Evolutionary conservation across 2,329 filamentous ascomycete species (phyloP).

Genomic region (Penicillium sp.): DNA sequence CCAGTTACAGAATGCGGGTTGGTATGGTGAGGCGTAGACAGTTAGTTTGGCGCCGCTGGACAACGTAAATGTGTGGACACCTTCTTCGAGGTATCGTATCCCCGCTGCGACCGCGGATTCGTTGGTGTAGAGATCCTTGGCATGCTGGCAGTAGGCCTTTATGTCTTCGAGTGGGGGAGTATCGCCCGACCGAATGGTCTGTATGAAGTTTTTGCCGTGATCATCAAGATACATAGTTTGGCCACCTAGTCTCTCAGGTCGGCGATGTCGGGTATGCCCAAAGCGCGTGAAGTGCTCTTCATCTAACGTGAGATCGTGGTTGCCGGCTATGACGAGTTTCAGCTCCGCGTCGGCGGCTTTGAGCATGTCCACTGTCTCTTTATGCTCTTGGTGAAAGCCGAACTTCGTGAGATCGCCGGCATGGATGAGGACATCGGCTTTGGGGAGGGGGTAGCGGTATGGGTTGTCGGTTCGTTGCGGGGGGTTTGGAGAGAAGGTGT

Average conservation of each 20-base stretch:
- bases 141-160: slow-evolving; percentile 20
- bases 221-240: slow-evolving; percentile 19
- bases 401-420: slow-evolving; percentile 55
- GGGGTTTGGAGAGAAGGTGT: slow-evolving; percentile 28
- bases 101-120: slow-evolving; percentile 43
- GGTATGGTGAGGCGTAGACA: slow-evolving; percentile 50
- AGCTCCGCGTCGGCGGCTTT: slow-evolving; percentile 48
- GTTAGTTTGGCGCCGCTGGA: slow-evolving; percentile 46
- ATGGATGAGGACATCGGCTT: slow-evolving; percentile 52
- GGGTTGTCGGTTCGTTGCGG: slow-evolving; percentile 19
- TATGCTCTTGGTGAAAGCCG: slow-evolving; percentile 47
- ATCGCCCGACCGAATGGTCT: slow-evolving; percentile 1
- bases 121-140: slow-evolving; percentile 46
- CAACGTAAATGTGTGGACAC: slow-evolving; percentile 44
- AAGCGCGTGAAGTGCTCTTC: slow-evolving; percentile 41
- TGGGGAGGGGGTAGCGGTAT: slow-evolving; percentile 45
- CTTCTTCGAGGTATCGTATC: slow-evolving; percentile 55
- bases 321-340: slow-evolving; percentile 60
- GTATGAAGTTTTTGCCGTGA: slow-evolving; percentile 7
- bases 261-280: slow-evolving; percentile 28
- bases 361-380: slow-evolving; percentile 46
- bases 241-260: slow-evolving; percentile 16
- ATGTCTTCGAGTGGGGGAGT: slow-evolving; percentile 5
- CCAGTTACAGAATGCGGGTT: slow-evolving; percentile 53
- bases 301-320: slow-evolving; percentile 58